phyloP scores from a whole-genome alignment of 306 rosid species.

The Malus asiatica region DNA sequence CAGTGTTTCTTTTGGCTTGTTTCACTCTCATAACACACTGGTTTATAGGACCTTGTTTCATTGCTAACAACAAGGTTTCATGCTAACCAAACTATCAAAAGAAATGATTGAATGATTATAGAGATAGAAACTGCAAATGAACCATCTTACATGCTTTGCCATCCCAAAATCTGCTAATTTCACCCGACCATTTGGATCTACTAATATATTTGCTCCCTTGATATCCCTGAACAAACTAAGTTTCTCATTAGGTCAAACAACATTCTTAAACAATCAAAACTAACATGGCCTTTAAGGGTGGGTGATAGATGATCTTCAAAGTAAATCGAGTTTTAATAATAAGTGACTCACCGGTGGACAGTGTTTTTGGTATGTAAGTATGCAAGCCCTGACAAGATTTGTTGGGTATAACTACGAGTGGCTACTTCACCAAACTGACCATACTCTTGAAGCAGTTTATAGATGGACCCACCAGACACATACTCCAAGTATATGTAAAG shows the following conservation, averaged over 20 bases:
- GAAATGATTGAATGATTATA: not conserved
- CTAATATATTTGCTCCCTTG: constrained; percentile 94
- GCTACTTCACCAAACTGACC: constrained; percentile 41
- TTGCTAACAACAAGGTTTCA: not conserved
- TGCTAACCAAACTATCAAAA: not conserved
- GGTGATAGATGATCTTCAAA: not conserved
- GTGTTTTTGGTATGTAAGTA: constrained; percentile 81
- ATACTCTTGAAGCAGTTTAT: constrained; percentile 50
- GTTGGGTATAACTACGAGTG: constrained; percentile 41
- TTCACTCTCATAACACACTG: not conserved
- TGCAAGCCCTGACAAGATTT: constrained; percentile 83
- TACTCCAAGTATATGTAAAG: constrained; percentile 52
- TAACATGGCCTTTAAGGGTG: not conserved
- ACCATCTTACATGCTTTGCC: constrained; percentile 60
- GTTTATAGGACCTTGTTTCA: not conserved
- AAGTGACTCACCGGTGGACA: constrained; percentile 65
- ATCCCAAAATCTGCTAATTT: constrained; percentile 96
- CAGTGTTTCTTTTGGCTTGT: not conserved
- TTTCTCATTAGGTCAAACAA: constrained; percentile 5
- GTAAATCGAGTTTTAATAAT: not conserved
- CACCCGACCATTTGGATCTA: constrained; percentile 79
- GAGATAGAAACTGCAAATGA: not conserved
- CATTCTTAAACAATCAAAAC: constrained; percentile 1
- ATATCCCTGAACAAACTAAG: constrained; percentile 60
- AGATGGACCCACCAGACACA: constrained; percentile 93